Base-by-base conservation (phyloP, 1,284 basidiomycete species). In the Ceratobasidium sp. region DNA sequence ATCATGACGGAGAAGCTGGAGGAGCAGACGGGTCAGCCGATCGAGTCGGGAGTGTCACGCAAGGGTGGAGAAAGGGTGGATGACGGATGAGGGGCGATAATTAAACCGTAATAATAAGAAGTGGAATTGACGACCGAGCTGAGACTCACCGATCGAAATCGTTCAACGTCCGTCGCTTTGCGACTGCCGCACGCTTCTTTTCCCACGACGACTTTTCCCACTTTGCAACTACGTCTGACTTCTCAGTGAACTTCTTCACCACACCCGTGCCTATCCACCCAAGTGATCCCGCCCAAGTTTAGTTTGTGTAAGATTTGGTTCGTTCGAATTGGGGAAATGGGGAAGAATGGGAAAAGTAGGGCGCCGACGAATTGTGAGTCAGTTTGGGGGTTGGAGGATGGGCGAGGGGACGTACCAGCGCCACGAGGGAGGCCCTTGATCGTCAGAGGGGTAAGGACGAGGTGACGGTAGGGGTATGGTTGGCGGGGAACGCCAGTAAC, bases 401-500 rank as follows among this genome's bases (percentile, higher is more conserved):
- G 6, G 31, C 31, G n/a, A 43, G 27, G 41, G n/a, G 34, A 59
- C 66, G 66, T n/a, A 77, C 95, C 90, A 62, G 96, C 94, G 75
- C 84, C 94, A 79, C 96, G 95, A 81, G 96, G 95, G 74, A 99
- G 90, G 78, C 89, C 90, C 79, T 90, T 88, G 80, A 98, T 86
- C 80, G 89, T 87, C 84, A 96, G 87, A 77, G 94, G 92, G 53
- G 96, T 98, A 81, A 99, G 92, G 82, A 91, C 90, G 80, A 98
- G 88, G 86, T 98, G 90, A 83, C 93, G 93, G 91, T 93, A 98
- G 79, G 93, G 89, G 88, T 91, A 93, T 43, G 92, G 82, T 85
- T 98, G 97, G 80, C 97, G 95, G 79, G 95, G 90, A 69, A 99
- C 97, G 78, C 88, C 90, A 76, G 95, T 94, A 69, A 89, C 87